Evolutionary conservation across 1,284 basidiomycete species (phyloP).

Genomic region (Trichosporon sp.): DNA sequence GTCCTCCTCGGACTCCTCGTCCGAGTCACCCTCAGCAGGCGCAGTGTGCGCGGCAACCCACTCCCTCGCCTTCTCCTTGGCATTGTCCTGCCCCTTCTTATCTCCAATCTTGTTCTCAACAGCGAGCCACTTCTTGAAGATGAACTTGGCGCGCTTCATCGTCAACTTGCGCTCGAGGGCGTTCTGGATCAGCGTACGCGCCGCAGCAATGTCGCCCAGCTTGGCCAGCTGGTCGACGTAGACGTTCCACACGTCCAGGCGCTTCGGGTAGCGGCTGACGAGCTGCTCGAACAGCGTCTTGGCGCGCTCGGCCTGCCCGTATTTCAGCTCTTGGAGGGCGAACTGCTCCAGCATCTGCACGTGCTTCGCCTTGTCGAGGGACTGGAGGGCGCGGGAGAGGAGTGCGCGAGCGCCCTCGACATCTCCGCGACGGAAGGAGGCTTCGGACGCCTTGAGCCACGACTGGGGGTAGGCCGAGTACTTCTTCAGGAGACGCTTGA

Average conservation of each 20-base stretch:
- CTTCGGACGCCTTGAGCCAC: slow-evolving; percentile 86
- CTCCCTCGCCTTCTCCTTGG: slow-evolving; percentile 84
- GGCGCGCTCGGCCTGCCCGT: slow-evolving; percentile 90
- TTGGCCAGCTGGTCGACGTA: slow-evolving; percentile 95
- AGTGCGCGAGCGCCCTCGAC: slow-evolving; percentile 81
- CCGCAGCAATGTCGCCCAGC: slow-evolving; percentile 72
- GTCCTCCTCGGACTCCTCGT: slow-evolving; percentile 32
- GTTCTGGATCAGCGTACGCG: slow-evolving; percentile 80
- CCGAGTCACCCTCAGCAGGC: slow-evolving; percentile 23
- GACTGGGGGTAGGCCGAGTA: slow-evolving; percentile 87
- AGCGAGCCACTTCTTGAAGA: slow-evolving; percentile 98
- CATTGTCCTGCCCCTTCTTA: slow-evolving; percentile 74
- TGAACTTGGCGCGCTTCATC: slow-evolving; percentile 88
- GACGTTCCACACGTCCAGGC: slow-evolving; percentile 93
- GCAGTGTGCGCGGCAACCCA: slow-evolving; percentile 62
- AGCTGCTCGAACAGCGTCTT: slow-evolving; percentile 97
- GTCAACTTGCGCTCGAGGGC: slow-evolving; percentile 83
- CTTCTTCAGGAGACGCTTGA: slow-evolving; percentile 83
- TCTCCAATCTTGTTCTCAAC: slow-evolving; percentile 86
- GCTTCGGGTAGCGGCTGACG: slow-evolving; percentile 88
- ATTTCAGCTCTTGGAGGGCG: slow-evolving; percentile 91
- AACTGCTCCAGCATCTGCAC: slow-evolving; percentile 93
- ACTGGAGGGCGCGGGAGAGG: slow-evolving; percentile 85
- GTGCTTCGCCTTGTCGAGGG: slow-evolving; percentile 93
- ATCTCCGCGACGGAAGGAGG: slow-evolving; percentile 69